Evolutionary conservation across 257 asterid genomes (phyloP), one percentile per base, ranked within the genome.

Genomic region (Nyctanthes arbortristis): DNA sequence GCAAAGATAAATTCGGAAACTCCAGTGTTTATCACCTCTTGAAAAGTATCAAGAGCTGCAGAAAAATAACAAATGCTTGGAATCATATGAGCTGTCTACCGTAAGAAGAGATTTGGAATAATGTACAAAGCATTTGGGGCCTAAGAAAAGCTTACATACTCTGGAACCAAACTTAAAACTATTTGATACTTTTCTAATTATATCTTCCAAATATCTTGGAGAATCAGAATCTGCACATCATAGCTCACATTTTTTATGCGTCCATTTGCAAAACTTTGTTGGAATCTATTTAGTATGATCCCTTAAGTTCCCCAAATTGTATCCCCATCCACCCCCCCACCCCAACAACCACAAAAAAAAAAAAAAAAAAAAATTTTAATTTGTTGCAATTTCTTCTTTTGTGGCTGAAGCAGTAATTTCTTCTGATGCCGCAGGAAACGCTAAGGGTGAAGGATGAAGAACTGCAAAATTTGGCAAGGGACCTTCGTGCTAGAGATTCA

Each of bases 401-500:
- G n/a, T 28, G 52, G 66, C 64, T 72, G 60, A 35, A 66, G 66
- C 47, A 61, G 31, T 57, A 16, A 7, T 11, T 37, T 52, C 43
- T 33, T 72, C n/a, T 32, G 63, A 73, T 76, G 49, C 75, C 85
- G 75, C 79, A 91, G 97, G 99, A 94, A 81, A 94, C 99, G 24
- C 84, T 94, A 77, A 78, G 89, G 81, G 99, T 94, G 77, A 94
- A 94, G 89, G 99, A 94, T 72, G 99, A 94, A 84, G 99, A 94
- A 84, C 88, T 94, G 78, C 97, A 94, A 79, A 88, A 86, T 77
- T 78, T 94, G 86, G 87, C 97, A 14, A 88, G 89, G 77, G 97
- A 91, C 45, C 25, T 94, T 49, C 99, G 99, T 49, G 89, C 97
- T 33, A 76, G 96, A 70, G 97, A 94, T 78, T 86, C 97, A 57